Base-by-base conservation (phyloP, 2,329 filamentous ascomycete genomes). In the Orbilia brochopaga region DNA sequence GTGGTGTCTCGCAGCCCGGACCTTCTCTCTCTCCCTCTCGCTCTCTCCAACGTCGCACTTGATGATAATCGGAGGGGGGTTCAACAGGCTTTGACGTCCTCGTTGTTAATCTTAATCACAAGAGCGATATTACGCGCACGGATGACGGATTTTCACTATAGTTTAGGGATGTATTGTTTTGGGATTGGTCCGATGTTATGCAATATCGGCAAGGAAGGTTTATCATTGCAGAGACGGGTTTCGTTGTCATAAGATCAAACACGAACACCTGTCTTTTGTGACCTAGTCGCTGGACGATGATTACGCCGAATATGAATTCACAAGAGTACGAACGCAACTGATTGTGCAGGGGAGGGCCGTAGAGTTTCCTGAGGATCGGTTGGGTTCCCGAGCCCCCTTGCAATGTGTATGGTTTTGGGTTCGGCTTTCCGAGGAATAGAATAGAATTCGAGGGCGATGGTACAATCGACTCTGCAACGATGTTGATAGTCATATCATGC, bases 261-360 rank as follows among this genome's bases (percentile, higher is more conserved):
- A 64, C 54, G 59, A 70, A 59, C 66, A 70, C 66, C 61, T 70
- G 59, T 70, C 66, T 64, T 50, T 70, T 70, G 50, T 17, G 59
- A 62, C 30, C 46, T 70, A 70, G 66, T 50, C 42, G n/a, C 58
- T 70, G 60, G 60, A 56, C 52, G 56, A 60, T 42, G 42, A 61
- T 72, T 65, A 72, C 55, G 55, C 60, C 54, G 42, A 51, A 32
- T 8, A 32, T 4, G 27, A 32, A 32, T 32, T 58, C 44, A 48
- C 44, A 21, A 44, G 40, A 15, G 5, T 21, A 23, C 19, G n/a
- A 19, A 19, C 44, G 19, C 19, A 48, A 17, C 44, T 48, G 11
- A 23, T 21, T 42, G 37, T 13, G n/a, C 32, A 50, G 58, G 58
- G 40, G 62, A 48, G 59, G 58, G 54, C 40, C 48, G 48, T 32